Base-by-base conservation (phyloP, 2,329 filamentous ascomycete species). In the Escovopsis sp. region DNA sequence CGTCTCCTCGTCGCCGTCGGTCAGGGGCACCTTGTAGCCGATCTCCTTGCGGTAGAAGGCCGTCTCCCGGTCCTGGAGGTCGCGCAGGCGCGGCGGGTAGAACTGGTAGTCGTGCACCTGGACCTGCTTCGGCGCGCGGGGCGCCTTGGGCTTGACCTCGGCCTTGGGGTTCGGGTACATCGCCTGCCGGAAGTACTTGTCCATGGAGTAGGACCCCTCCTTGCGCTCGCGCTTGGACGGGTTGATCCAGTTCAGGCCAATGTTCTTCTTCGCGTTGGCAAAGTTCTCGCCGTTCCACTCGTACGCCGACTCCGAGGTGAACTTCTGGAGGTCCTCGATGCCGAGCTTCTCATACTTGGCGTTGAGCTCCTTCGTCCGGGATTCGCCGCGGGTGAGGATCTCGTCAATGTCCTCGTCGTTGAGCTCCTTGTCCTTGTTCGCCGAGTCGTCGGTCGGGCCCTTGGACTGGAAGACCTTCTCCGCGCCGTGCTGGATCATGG, bases 251-350 rank as follows among this genome's bases (percentile, higher is more conserved):
- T 68, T 87, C 44, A 94, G 72, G 33, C 84, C 85, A 43, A 94
- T 84, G 34, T 93, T 85, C 57, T 92, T 93, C 62, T 92, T 92
- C 52, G 79, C 74, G 39, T 81, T 83, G 35, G 86, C 83, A 55
- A 98, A 98, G 49, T 88, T 88, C 60, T 96, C 79, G 32, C 90
- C 90, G 44, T 98, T 98, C 92, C 92, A 98, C 53, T 96, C 90
- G 50, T 98, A 98, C 0, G 92, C 87, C 36, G 85, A 94, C 49
- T 98, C 90, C 0, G 88, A 94, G 1, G 81, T 90, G 58, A 98
- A 98, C 52, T 96, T 96, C 54, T 98, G 90, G 30, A 98, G 62
- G 46, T 98, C 90, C 54, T 98, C 90, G 21, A 98, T 81, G 43
- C 92, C 90, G 28, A 98, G 76, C 54, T 94, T 93, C 56, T 96